Evolutionary conservation across 768 basidiomycete genomes (phyloP).

Genomic region (Fomitopsis serialis): DNA sequence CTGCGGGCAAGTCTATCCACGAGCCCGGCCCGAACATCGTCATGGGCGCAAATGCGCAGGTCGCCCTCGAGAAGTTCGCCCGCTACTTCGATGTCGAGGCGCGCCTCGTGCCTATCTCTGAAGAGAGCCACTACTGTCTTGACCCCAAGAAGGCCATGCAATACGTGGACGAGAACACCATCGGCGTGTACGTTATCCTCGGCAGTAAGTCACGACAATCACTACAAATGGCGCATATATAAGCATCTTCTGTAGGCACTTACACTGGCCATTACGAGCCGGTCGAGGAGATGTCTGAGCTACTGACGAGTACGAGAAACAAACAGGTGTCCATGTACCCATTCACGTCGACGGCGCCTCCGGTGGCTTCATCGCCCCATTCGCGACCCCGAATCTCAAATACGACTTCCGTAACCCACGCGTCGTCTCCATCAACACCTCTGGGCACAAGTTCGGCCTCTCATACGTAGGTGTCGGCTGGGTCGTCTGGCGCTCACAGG

Average conservation of each 20-base stretch:
- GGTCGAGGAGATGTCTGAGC: slow-evolving; percentile 78
- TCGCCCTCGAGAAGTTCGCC: slow-evolving; percentile 67
- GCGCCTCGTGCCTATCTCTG: slow-evolving; percentile 57
- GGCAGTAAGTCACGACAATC: slow-evolving; percentile 31
- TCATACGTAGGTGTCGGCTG: slow-evolving; percentile 57
- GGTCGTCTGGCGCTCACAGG: slow-evolving; percentile 55
- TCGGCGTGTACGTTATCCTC: slow-evolving; percentile 60
- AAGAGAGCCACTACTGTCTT: slow-evolving; percentile 73
- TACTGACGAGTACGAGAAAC: slow-evolving; percentile 53
- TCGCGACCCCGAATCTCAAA: slow-evolving; percentile 43
- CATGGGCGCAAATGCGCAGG: slow-evolving; percentile 67
- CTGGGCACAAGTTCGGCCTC: slow-evolving; percentile 58
- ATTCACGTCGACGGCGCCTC: slow-evolving; percentile 50
- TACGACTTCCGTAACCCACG: slow-evolving; percentile 62
- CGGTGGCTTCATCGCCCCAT: slow-evolving; percentile 60
- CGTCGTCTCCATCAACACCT: slow-evolving; percentile 54
- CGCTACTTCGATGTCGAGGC: slow-evolving; percentile 63
- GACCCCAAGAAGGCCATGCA: slow-evolving; percentile 62
- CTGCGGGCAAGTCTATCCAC: slow-evolving; percentile 57
- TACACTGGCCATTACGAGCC: slow-evolving; percentile 66
- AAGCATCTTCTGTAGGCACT: slow-evolving; percentile 22
- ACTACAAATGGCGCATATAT: slow-evolving; percentile 16
- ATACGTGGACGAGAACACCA: slow-evolving; percentile 66
- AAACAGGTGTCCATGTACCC: slow-evolving; percentile 39
- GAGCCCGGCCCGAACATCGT: slow-evolving; percentile 62